phyloP scores from a whole-genome alignment of 257 asterid genomes.

The Solanum neorickii region DNA sequence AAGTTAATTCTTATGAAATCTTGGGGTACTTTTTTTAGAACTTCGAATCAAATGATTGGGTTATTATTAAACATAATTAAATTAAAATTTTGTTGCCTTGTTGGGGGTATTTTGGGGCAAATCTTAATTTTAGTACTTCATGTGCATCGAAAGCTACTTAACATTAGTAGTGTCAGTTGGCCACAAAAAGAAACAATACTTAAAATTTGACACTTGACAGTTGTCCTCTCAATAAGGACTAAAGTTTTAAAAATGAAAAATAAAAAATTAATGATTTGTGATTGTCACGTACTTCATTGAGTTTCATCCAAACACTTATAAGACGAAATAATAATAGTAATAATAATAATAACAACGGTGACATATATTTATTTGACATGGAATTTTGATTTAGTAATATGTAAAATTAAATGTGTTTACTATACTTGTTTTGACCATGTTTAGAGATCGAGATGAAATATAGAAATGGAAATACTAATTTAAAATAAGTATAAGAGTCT shows the following conservation, averaged over 20 bases:
- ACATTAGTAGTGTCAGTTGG: neutral
- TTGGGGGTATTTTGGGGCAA: neutral
- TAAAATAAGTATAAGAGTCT: too few relatives aligned
- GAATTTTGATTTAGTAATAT: too few relatives aligned
- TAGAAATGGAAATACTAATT: too few relatives aligned
- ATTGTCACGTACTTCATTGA: neutral
- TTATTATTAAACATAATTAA: neutral
- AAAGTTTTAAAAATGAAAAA: neutral
- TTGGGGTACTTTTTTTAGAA: neutral
- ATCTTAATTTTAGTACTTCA: neutral
- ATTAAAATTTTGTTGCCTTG: neutral
- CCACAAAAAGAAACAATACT: neutral
- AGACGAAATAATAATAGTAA: too few relatives aligned
- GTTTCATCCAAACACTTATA: neutral
- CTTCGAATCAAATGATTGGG: neutral
- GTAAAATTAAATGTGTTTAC: too few relatives aligned
- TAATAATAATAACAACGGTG: neutral
- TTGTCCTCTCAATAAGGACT: neutral
- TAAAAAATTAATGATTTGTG: neutral
- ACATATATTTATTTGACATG: neutral
- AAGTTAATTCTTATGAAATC: neutral
- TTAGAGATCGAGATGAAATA: too few relatives aligned
- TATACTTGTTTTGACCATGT: neutral
- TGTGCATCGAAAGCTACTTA: neutral
- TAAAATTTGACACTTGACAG: neutral